Percentiles rank a stretch among this genome's conserved stretches.
Evolutionary conservation across 768 basidiomycete species (phyloP).

Genomic region (Amanita rubescens): DNA sequence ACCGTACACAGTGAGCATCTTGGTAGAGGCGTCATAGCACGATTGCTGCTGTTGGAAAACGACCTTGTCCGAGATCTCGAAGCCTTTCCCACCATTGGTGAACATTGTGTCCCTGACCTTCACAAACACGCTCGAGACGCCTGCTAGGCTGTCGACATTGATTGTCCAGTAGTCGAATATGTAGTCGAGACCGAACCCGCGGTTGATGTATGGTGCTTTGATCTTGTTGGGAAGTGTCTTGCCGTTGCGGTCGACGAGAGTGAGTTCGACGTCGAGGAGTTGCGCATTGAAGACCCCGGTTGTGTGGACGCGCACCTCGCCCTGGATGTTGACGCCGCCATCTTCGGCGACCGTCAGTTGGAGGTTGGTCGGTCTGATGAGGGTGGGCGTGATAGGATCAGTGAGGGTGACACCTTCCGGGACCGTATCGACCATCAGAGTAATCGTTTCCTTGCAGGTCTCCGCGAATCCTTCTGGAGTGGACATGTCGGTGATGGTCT

Average conservation of each 20-base stretch:
- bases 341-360: background rate
- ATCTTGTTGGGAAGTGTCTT: background rate
- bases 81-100: background rate
- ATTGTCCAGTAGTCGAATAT: slow-evolving; percentile 2
- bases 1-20: background rate
- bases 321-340: background rate
- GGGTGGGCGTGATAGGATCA: background rate
- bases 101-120: background rate
- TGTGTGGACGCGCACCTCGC: background rate
- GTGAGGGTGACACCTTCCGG: background rate
- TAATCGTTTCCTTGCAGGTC: background rate
- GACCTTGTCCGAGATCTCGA: background rate
- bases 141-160: background rate
- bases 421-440: slow-evolving; percentile 1
- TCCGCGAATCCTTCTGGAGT: background rate
- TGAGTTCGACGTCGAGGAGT: background rate
- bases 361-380: background rate
- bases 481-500: slow-evolving; percentile 1
- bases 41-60: background rate
- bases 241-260: background rate
- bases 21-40: background rate
- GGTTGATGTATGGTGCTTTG: background rate
- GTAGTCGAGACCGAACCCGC: background rate
- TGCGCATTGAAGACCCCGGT: background rate
- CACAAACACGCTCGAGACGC: background rate